Evolutionary conservation across 2,329 filamentous ascomycete genomes (phyloP).

Genomic region (Aspergillus sp.): DNA sequence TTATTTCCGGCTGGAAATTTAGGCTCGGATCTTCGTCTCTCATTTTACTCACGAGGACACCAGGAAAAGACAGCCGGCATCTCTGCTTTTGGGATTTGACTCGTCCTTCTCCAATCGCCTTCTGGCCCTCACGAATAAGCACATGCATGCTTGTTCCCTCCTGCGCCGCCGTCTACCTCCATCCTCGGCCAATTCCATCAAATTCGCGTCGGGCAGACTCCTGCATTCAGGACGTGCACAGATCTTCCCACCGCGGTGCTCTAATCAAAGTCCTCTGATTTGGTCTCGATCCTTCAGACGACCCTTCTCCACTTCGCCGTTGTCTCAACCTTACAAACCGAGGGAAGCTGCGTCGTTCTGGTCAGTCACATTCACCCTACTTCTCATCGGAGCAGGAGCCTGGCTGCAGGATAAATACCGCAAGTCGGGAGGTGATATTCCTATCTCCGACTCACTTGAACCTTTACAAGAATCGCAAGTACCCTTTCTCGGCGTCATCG

Average conservation of each 20-base stretch:
- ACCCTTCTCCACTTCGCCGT: slow-evolving; percentile 30
- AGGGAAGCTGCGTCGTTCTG: slow-evolving; percentile 42
- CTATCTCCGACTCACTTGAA: slow-evolving; percentile 16
- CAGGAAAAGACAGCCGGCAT: neutral
- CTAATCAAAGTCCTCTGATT: slow-evolving; percentile 24
- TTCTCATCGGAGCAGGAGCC: slow-evolving; percentile 38
- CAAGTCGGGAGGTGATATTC: slow-evolving; percentile 16
- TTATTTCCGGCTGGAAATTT: slow-evolving; percentile 7
- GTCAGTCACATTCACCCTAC: slow-evolving; percentile 37
- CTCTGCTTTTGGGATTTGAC: neutral
- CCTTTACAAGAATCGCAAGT: slow-evolving; percentile 20
- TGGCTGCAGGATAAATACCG: slow-evolving; percentile 38
- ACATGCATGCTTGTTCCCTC: slow-evolving; percentile 39
- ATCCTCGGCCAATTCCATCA: slow-evolving; percentile 34
- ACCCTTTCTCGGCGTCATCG: slow-evolving; percentile 36
- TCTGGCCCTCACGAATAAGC: slow-evolving; percentile 21
- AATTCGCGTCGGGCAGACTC: slow-evolving; percentile 19
- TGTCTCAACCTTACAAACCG: slow-evolving; percentile 26
- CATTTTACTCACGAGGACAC: neutral
- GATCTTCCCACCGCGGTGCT: slow-evolving; percentile 21
- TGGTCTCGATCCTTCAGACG: slow-evolving; percentile 27
- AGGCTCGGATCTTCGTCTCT: slow-evolving; percentile 5
- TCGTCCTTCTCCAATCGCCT: slow-evolving; percentile 10
- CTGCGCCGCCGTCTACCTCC: slow-evolving; percentile 34
- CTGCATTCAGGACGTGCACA: slow-evolving; percentile 23